Evolutionary conservation across 2,329 filamentous ascomycete genomes (phyloP).

Genomic region (Diaporthe nobilis): DNA sequence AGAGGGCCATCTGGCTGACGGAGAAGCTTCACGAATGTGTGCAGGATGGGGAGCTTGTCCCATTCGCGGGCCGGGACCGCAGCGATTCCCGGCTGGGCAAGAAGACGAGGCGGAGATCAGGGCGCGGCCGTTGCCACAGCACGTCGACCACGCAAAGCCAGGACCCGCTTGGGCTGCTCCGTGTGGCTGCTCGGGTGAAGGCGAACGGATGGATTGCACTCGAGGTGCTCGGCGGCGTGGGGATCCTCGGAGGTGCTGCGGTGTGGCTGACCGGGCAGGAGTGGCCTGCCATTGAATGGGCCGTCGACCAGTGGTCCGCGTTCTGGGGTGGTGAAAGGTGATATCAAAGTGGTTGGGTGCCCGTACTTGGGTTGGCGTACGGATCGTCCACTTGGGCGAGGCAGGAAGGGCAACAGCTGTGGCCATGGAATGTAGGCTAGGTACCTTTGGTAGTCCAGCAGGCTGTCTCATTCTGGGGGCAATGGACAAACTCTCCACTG

Average conservation of each 20-base stretch:
- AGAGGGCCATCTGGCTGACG: slow-evolving; percentile 79
- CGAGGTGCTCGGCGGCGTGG: slow-evolving; percentile 81
- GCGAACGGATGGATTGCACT: slow-evolving; percentile 76
- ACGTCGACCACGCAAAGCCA: slow-evolving; percentile 58
- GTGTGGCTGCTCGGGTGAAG: slow-evolving; percentile 76
- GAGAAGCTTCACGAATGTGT: slow-evolving; percentile 77
- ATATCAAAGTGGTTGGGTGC: neutral
- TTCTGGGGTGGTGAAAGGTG: slow-evolving; percentile 48
- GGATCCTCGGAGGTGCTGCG: slow-evolving; percentile 80
- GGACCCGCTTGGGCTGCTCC: slow-evolving; percentile 85
- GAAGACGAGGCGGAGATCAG: slow-evolving; percentile 26
- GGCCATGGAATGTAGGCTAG: neutral
- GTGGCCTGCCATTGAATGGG: slow-evolving; percentile 48
- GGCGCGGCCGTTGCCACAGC: neutral
- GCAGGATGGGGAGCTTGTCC: slow-evolving; percentile 73
- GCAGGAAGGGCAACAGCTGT: neutral
- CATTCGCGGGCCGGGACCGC: slow-evolving; percentile 50
- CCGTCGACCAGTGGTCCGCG: slow-evolving; percentile 48
- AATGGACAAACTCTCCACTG: slow-evolving; percentile 18
- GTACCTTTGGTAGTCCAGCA: neutral
- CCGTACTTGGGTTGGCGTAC: neutral
- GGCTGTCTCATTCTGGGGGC: slow-evolving; percentile 6
- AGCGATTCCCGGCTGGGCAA: slow-evolving; percentile 32
- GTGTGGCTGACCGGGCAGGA: slow-evolving; percentile 66
- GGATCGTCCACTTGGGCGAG: neutral